These are phyloP conservation scores for Leucosporidium yakuticum DNA, from an alignment of 768 basidiomycete genomes.

Conservation along the genomic window DNA sequence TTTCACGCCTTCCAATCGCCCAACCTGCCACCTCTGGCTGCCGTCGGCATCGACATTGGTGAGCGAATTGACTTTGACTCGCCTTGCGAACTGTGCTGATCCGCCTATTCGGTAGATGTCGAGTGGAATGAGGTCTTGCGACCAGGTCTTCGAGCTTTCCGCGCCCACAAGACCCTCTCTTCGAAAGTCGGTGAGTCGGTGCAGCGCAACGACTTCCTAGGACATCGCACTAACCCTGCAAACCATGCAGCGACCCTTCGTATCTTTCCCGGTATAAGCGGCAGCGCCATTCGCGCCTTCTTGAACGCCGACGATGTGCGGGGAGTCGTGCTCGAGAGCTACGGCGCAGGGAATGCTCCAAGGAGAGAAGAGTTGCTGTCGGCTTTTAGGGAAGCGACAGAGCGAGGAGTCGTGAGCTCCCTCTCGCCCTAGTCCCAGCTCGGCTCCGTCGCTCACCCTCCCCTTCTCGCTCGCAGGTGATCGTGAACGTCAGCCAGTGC, in stretches of 20 bases:
- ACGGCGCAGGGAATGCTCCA: slow-evolving; percentile 89
- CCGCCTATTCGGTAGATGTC: slow-evolving; percentile 44
- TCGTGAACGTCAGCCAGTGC: slow-evolving; percentile 90
- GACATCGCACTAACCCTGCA: neutral
- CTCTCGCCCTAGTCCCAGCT: neutral
- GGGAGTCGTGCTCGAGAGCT: slow-evolving; percentile 83
- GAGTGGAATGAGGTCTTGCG: slow-evolving; percentile 84
- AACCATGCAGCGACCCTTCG: slow-evolving; percentile 28
- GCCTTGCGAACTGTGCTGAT: neutral
- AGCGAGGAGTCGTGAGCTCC: slow-evolving; percentile 58
- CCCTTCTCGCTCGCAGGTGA: slow-evolving; percentile 43
- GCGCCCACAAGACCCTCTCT: slow-evolving; percentile 78
- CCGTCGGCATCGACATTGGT: slow-evolving; percentile 82
- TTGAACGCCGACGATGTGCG: slow-evolving; percentile 52
- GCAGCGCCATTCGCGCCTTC: slow-evolving; percentile 64
- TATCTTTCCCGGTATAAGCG: slow-evolving; percentile 34
- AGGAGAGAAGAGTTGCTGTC: slow-evolving; percentile 67
- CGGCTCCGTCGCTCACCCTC: neutral
- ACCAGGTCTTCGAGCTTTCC: slow-evolving; percentile 70
- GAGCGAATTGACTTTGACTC: no score
- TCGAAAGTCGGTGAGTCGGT: slow-evolving; percentile 68
- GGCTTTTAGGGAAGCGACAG: slow-evolving; percentile 73
- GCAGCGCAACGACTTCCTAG: no score
- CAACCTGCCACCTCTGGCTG: slow-evolving; percentile 24
- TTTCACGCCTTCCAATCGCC: slow-evolving; percentile 29